Evolutionary conservation across 1,284 basidiomycete species (phyloP).

Genomic region (Chalciporus sp.): DNA sequence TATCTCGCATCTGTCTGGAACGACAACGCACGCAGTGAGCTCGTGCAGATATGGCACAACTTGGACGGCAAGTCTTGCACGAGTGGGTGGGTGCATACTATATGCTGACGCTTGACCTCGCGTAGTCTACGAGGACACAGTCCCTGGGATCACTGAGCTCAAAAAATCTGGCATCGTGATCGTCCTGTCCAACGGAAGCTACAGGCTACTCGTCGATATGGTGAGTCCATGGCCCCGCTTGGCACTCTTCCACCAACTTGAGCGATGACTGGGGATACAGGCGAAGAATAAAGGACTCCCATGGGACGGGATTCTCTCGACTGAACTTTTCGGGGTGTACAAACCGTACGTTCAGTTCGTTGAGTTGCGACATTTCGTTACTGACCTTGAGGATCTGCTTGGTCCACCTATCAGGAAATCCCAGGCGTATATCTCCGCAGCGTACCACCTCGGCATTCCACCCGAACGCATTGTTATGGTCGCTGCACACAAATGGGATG

Average conservation of each 20-base stretch:
- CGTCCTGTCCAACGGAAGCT: conserved; percentile 64
- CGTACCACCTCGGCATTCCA: conserved; percentile 51
- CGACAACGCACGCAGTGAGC: conserved; percentile 42
- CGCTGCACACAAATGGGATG: conserved; percentile 61
- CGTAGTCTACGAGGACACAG: conserved; percentile 59
- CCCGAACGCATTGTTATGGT: conserved; percentile 62
- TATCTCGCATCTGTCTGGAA: conserved; percentile 46
- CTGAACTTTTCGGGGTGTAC: conserved; percentile 58
- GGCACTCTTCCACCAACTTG: background rate
- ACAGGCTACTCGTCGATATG: conserved; percentile 62
- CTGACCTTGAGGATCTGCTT: background rate
- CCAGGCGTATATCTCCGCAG: conserved; percentile 51
- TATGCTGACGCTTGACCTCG: too few species aligned
- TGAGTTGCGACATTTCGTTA: background rate
- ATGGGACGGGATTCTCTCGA: conserved; percentile 64
- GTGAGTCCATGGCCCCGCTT: conserved; percentile 29
- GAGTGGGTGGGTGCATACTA: background rate
- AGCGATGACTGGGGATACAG: conserved; percentile 31
- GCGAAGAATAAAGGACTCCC: conserved; percentile 60
- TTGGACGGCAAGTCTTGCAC: conserved; percentile 43
- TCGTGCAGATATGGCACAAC: conserved; percentile 59
- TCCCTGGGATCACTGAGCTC: conserved; percentile 49
- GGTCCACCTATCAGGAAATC: conserved; percentile 42
- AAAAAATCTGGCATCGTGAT: conserved; percentile 54
- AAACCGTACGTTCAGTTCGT: conserved; percentile 52